A percentile compares a stretch with the other conserved stretches of the same genome.
Conservation (phyloP, 2,329 filamentous ascomycete genomes). For the Phaeoacremonium minimum region DNA sequence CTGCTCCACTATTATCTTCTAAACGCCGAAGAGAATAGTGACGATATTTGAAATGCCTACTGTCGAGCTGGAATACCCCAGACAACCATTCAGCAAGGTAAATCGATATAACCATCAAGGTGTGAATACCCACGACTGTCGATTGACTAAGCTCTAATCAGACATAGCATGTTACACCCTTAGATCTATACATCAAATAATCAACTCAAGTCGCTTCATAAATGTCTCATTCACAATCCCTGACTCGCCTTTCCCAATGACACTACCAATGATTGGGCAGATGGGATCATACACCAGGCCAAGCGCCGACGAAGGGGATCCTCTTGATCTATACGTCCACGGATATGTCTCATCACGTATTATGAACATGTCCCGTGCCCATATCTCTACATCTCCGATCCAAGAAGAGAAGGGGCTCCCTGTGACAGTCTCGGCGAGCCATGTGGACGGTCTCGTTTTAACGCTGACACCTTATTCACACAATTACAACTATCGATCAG, state of each 20-base stretch:
- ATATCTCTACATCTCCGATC: constrained; percentile 2
- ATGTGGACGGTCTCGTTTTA: constrained; percentile 75
- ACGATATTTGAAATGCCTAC: constrained; percentile 30
- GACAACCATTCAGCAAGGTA: constrained; percentile 58
- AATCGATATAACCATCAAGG: constrained; percentile 64
- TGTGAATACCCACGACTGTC: constrained; percentile 27
- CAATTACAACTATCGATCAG: constrained; percentile 82
- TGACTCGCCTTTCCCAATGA: constrained; percentile 65
- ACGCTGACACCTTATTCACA: constrained; percentile 74
- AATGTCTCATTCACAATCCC: constrained; percentile 72
- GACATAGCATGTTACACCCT: constrained; percentile 63
- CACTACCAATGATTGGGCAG: constrained; percentile 80
- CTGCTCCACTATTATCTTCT: background rate
- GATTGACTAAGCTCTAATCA: background rate
- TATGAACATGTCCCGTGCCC: constrained; percentile 57
- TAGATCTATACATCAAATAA: constrained; percentile 66
- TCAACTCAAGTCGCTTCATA: constrained; percentile 72
- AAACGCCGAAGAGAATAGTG: background rate
- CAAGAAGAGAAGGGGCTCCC: constrained; percentile 49
- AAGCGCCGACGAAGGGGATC: constrained; percentile 55
- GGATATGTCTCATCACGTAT: constrained; percentile 77
- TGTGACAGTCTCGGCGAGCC: constrained; percentile 66
- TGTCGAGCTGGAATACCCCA: constrained; percentile 55
- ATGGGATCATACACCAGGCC: constrained; percentile 68
- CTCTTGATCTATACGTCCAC: constrained; percentile 75